Percentiles rank a stretch among this genome's conserved stretches.
Evolutionary conservation across 176 grass and related monocot species (phyloP).

Genomic region (Musa troglodytarum): DNA sequence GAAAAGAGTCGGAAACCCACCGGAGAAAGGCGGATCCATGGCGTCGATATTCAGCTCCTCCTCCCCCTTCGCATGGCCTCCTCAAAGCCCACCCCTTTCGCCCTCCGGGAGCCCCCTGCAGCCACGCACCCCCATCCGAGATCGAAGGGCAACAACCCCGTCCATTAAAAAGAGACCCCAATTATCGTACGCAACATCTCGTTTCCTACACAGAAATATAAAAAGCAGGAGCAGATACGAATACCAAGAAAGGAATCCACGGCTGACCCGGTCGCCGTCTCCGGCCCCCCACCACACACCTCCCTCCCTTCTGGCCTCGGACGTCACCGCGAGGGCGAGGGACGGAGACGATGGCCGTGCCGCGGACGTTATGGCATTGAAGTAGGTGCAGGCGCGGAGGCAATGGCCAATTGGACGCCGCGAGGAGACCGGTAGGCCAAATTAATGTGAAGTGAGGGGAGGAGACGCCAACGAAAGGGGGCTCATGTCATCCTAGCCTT

Average conservation of each 20-base stretch:
- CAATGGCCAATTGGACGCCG: not conserved
- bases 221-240: slow-evolving; percentile 3
- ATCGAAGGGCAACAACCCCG: not conserved
- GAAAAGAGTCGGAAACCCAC: not conserved
- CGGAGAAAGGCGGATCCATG: slow-evolving; percentile 30
- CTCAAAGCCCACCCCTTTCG: not conserved
- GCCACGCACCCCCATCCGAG: not conserved
- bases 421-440: not conserved
- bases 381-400: not conserved
- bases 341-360: not conserved
- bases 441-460: not conserved
- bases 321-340: not conserved
- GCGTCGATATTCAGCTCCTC: slow-evolving; percentile 17
- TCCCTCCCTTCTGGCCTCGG: not conserved
- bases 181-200: not conserved
- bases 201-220: not conserved
- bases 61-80: slow-evolving; percentile 2
- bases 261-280: not conserved
- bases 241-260: slow-evolving; percentile 5
- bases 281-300: not conserved
- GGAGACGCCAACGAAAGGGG: not conserved
- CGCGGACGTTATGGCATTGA: slow-evolving; percentile 5
- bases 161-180: not conserved
- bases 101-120: not conserved
- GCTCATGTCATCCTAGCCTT: not conserved